These are phyloP conservation scores for Boletus coccyginus DNA, from an alignment of 768 basidiomycete genomes.

Conservation along the genomic window DNA sequence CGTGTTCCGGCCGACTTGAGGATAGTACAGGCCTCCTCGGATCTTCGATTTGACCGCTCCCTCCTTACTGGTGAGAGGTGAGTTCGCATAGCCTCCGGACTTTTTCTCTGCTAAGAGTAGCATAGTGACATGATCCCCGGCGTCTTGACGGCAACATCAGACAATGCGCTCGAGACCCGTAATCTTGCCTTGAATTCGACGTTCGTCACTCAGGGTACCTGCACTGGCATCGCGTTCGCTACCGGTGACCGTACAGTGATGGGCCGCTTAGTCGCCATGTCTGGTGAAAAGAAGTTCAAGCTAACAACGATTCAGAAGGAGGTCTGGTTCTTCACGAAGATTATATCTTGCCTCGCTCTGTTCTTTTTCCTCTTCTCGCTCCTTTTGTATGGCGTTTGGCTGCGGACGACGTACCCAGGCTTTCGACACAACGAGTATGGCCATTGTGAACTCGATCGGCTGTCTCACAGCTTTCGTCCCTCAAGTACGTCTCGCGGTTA, in stretches of 20 bases:
- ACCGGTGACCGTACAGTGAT: constrained; percentile 42
- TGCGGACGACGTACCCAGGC: constrained; percentile 30
- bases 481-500: constrained; percentile 25
- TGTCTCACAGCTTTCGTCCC: constrained; percentile 41
- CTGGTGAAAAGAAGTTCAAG: constrained; percentile 43
- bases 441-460: constrained; percentile 38
- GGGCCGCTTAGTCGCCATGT: constrained; percentile 54
- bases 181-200: constrained; percentile 49
- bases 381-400: constrained; percentile 41
- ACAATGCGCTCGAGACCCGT: constrained; percentile 45
- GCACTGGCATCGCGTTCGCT: constrained; percentile 39
- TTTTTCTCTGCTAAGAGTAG: constrained; percentile 2
- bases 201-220: constrained; percentile 39
- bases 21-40: constrained; percentile 46
- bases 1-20: constrained; percentile 60
- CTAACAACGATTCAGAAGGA: constrained; percentile 47
- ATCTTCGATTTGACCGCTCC: constrained; percentile 49
- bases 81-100: neutral
- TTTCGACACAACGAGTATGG: constrained; percentile 32
- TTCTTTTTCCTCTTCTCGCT: constrained; percentile 41
- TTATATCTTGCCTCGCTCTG: constrained; percentile 41
- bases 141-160: constrained; percentile 41
- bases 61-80: constrained; percentile 48
- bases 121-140: constrained; percentile 42
- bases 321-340: constrained; percentile 49